Conservation (phyloP, 306 rosid genomes). For the Cyclanthera cordifolia region DNA sequence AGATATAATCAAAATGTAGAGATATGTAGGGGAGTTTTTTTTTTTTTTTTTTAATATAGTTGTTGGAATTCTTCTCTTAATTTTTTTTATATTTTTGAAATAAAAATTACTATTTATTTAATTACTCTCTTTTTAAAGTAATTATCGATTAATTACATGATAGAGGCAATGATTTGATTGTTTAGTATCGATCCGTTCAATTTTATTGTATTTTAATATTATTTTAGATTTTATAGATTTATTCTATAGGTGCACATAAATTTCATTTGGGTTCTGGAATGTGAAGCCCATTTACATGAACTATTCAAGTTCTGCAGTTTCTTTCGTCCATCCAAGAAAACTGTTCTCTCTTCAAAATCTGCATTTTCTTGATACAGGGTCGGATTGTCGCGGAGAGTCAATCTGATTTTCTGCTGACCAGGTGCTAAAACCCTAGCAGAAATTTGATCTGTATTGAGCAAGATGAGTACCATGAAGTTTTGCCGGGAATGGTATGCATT, state of each 20-base stretch:
- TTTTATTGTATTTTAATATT: no score
- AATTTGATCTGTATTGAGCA: slow-evolving; percentile 2
- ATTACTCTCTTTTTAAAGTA: no score
- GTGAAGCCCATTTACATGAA: not conserved
- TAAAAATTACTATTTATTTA: no score
- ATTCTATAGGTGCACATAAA: not conserved
- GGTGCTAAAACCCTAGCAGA: slow-evolving; percentile 2
- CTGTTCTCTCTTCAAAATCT: not conserved
- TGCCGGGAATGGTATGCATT: slow-evolving; percentile 84
- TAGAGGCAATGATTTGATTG: no score
- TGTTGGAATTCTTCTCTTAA: no score
- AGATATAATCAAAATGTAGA: no score
- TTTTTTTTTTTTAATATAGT: no score
- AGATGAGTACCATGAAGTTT: slow-evolving; percentile 95
- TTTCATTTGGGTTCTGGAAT: not conserved
- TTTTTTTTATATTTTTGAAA: no score
- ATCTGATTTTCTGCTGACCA: not conserved
- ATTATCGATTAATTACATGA: no score
- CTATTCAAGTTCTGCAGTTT: not conserved
- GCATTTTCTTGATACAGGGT: not conserved
- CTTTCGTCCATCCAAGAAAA: not conserved
- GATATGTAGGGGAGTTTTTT: no score
- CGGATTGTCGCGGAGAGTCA: not conserved
- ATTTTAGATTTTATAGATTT: no score
- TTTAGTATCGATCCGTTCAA: no score